Evolutionary conservation across 2,329 filamentous ascomycete genomes (phyloP), one percentile per base, ranked within the genome.

Genomic region (Capronia epimyces): DNA sequence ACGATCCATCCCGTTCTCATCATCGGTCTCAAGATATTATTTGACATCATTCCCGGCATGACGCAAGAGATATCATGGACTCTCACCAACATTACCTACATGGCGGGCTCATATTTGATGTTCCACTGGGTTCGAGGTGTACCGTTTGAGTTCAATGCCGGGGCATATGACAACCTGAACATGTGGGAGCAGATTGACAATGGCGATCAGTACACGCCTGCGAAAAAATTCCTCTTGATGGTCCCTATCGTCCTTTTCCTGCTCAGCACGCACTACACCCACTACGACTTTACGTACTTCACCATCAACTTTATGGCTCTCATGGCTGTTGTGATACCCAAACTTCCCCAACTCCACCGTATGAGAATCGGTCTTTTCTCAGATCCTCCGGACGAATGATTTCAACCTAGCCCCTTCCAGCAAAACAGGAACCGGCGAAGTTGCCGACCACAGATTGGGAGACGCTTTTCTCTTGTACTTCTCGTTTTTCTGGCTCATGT

Each of bases 131-230:
- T 98, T 62, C 89, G 91, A 67, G 93, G 93, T 62, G 89, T 97
- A 41, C 93, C 93, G 4, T 98, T 98, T 67, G 93, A 98, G 71
- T 98, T 98, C 79, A 98, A 98, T 68, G 86, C 88, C 50, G 93
- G 93, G 53, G 93, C 93, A 62, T 98, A 97, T 71, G 93, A 98
- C 77, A 97, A 98, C 71, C 79, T 98, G 66, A 98, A 97, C 75
- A 97, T 98, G 93, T 98, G 93, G 93, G 93, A 98, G 75, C 93
- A 98, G 74, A 98, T 98, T 69, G 93, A 98, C 75, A 94, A 97
- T 65, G 93, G 93, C 41, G 93, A 93, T 63, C 93, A 98, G 70
- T 98, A 97, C 75, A 98, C 93, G 1, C 93, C 93, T 3, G 88
- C 93, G 60, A 98, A 98, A 78, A 98, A 98, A 72, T 98, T 98